Evolutionary conservation across 139 green algal species (phyloP).

Genomic region (Tetraselmis striata): DNA sequence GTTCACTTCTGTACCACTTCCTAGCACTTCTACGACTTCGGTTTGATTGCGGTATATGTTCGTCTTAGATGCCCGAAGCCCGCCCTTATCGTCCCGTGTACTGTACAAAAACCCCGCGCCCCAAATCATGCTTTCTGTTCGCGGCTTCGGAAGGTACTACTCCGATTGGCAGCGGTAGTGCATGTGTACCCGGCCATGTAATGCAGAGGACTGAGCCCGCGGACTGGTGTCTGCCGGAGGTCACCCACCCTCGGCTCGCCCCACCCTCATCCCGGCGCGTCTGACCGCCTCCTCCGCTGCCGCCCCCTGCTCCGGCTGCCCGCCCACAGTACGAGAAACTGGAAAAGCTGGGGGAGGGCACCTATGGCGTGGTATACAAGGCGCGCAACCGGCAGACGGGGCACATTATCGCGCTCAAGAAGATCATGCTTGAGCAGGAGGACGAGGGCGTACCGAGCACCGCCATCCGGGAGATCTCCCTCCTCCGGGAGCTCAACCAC

Average conservation of each 20-base stretch:
- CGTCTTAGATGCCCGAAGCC: no score
- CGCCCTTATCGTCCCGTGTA: no score
- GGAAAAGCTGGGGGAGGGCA: constrained; percentile 54
- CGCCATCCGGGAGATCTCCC: constrained; percentile 91
- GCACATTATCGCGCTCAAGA: constrained; percentile 6
- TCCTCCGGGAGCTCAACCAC: constrained; percentile 91
- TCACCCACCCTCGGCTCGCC: neutral
- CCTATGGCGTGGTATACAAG: constrained; percentile 47
- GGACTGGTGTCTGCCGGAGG: neutral
- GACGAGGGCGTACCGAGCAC: constrained; percentile 96
- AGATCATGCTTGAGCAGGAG: constrained; percentile 63
- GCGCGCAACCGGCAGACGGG: constrained; percentile 40
- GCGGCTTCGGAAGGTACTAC: neutral
- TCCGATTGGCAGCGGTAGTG: no score
- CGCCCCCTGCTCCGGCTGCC: neutral
- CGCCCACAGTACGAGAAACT: constrained; percentile 76
- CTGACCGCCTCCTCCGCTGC: no score
- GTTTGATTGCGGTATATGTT: no score
- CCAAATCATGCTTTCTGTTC: no score
- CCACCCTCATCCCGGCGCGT: neutral
- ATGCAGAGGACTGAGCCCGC: no score
- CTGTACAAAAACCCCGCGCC: no score
- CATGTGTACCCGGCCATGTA: neutral
- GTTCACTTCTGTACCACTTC: no score
- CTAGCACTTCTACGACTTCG: no score